A percentile compares a stretch with the other conserved stretches of the same genome.
phyloP scores from a whole-genome alignment of 2,329 filamentous ascomycete genomes.

The Alternaria atra region DNA sequence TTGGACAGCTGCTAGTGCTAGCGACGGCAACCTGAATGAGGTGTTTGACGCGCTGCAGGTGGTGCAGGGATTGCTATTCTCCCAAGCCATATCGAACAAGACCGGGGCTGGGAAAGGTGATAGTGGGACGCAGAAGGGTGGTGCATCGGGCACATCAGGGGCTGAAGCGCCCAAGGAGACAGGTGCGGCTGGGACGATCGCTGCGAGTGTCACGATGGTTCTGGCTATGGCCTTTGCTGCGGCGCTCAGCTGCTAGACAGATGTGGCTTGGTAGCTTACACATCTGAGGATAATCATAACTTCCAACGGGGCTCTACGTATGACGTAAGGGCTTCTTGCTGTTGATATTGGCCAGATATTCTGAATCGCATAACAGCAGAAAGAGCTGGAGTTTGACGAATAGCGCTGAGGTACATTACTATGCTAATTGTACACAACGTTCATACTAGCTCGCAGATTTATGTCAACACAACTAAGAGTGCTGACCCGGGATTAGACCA shows the following conservation, averaged over 20 bases:
- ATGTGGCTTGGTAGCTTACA: no score
- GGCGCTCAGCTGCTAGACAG: conserved; percentile 7
- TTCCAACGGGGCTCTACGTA: no score
- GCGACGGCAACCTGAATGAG: conserved; percentile 28
- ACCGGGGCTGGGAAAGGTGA: background rate
- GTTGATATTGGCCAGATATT: no score
- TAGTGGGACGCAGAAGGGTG: conserved; percentile 6
- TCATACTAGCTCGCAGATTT: no score
- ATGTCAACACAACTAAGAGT: no score
- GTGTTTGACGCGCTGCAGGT: conserved; percentile 31
- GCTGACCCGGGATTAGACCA: no score
- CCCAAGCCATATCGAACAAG: conserved; percentile 12
- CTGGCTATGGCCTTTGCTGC: conserved; percentile 21
- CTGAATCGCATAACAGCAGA: no score
- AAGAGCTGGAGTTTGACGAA: no score
- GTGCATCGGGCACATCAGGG: conserved; percentile 15
- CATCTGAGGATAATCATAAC: no score
- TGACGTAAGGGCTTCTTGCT: no score
- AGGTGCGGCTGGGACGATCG: conserved; percentile 16
- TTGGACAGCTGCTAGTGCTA: conserved; percentile 12
- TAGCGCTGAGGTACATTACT: no score
- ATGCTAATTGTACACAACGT: no score
- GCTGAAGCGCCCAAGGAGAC: conserved; percentile 13
- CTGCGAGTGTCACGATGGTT: conserved; percentile 14
- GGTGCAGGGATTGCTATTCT: conserved; percentile 36